Evolutionary conservation across 2,329 filamentous ascomycete species (phyloP), one percentile per base, ranked within the genome.

Genomic region (Hortaea sp.): DNA sequence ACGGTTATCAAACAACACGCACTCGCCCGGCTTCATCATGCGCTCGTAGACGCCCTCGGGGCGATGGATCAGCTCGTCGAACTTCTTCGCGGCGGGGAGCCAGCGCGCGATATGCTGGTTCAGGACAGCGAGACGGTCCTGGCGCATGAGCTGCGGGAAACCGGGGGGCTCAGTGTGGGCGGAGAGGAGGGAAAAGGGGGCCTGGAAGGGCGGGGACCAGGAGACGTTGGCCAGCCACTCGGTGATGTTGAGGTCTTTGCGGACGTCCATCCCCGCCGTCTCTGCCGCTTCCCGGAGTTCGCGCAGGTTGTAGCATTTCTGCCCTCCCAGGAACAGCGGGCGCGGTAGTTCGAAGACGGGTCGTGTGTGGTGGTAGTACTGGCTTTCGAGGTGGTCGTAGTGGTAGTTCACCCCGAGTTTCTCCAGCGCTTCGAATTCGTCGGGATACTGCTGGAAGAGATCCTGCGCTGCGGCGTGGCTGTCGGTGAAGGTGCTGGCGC

Each of bases 1-100:
- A 49, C 80, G 69, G 61, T 97, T 97, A 63, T 94, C 84, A 61
- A 98, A 97, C n/a, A 98, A 75, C 9, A 89, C 88, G 61, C 88
- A 94, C 59, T 95, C 85, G 3, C 90, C 92, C 4, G 85, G 80
- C 45, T 79, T 70, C 64, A 95, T 71, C 65, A 83, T 83, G 48
- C 83, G 73, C 69, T 90, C 75, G 59, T 82, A 84, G 44, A 88
- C 66, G 49, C 77, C 77, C 4, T 69, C 61, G 0, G 73, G 66
- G 1, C 70, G 60, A 53, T 86, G 81, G 27, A 92, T 66, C 0
- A 76, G 53, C 0, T 62, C 48, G 42, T 80, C 74, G 56, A 94
- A 88, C 2, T 63, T 59, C 31, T 66, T 61, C 1, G 77, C 72
- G 0, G 75, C 74, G 1, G 60, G 50, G 41, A 78, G 67, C 65